Evolutionary conservation across 1,284 basidiomycete species (phyloP).

Genomic region (Sporisorium sorghi): DNA sequence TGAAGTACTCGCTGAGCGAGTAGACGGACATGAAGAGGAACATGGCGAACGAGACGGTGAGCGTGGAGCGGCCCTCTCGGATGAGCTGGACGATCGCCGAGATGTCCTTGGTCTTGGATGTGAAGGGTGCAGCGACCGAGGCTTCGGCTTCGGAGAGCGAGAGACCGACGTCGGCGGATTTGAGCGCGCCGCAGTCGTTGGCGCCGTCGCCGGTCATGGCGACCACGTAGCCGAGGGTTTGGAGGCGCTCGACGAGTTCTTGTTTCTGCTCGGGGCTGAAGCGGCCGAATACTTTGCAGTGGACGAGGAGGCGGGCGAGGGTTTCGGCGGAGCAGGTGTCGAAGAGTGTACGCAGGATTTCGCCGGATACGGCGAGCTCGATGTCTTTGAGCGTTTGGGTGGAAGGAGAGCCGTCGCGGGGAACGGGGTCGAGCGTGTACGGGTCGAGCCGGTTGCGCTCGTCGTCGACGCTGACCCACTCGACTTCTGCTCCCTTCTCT

Average conservation of each 20-base stretch:
- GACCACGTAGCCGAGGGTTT: constrained; percentile 40
- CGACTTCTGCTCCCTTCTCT: constrained; percentile 9
- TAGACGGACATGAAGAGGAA: constrained; percentile 51
- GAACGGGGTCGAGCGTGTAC: constrained; percentile 41
- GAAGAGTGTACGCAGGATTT: constrained; percentile 35
- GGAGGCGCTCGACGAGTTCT: constrained; percentile 52
- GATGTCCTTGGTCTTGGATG: constrained; percentile 37
- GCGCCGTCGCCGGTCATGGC: constrained; percentile 53
- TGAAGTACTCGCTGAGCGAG: constrained; percentile 53
- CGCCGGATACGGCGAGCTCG: constrained; percentile 53
- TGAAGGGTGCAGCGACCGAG: constrained; percentile 55
- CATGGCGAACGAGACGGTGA: constrained; percentile 39
- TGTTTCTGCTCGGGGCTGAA: constrained; percentile 57
- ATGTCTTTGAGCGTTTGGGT: constrained; percentile 24
- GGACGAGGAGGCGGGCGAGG: constrained; percentile 39
- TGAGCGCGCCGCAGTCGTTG: constrained; percentile 56
- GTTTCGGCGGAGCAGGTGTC: constrained; percentile 43
- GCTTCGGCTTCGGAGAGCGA: constrained; percentile 53
- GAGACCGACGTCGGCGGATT: constrained; percentile 55
- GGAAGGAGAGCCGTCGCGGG: not conserved
- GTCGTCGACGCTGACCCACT: constrained; percentile 48
- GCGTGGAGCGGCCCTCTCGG: constrained; percentile 45
- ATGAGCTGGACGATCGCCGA: constrained; percentile 34
- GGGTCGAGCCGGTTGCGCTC: constrained; percentile 33
- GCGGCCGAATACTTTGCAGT: constrained; percentile 50